Evolutionary conservation across 1,139 yeast genomes (phyloP).

Genomic region (Tardiomyces depauwii): DNA sequence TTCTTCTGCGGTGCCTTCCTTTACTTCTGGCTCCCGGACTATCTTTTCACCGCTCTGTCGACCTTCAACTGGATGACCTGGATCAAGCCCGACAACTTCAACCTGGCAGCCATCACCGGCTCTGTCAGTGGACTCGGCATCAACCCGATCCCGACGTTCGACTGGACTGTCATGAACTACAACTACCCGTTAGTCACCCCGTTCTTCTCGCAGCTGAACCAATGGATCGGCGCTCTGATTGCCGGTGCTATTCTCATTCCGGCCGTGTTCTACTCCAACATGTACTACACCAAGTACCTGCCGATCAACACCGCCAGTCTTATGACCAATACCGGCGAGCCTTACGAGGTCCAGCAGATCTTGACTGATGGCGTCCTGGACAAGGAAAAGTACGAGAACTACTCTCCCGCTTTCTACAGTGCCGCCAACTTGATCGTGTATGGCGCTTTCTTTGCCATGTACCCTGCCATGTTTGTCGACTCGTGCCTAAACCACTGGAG

Average conservation of each 20-base stretch:
- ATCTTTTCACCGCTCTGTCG: constrained; percentile 38
- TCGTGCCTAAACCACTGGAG: constrained; percentile 5
- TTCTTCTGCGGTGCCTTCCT: constrained; percentile 30
- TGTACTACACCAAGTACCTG: constrained; percentile 39
- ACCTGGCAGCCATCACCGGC: constrained; percentile 46
- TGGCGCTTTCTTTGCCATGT: constrained; percentile 46
- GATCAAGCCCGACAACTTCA: constrained; percentile 45
- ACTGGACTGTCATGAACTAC: constrained; percentile 35
- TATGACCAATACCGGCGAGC: constrained; percentile 37
- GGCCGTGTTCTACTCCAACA: constrained; percentile 40
- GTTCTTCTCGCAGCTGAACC: constrained; percentile 35
- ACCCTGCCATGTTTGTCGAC: constrained; percentile 45
- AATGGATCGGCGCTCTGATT: constrained; percentile 32
- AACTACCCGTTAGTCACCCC: constrained; percentile 32
- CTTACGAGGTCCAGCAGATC: constrained; percentile 33
- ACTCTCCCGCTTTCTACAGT: constrained; percentile 35
- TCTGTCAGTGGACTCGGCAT: constrained; percentile 40
- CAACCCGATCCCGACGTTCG: constrained; percentile 44
- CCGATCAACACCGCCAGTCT: constrained; percentile 43
- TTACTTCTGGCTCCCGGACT: constrained; percentile 50
- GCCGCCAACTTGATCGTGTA: constrained; percentile 45
- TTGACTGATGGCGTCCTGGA: constrained; percentile 21
- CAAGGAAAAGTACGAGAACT: not conserved
- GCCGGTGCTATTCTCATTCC: constrained; percentile 32
- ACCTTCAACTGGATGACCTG: constrained; percentile 55